phyloP scores from a whole-genome alignment of 208 protist genomes.

The Leishmania guyanensis region DNA sequence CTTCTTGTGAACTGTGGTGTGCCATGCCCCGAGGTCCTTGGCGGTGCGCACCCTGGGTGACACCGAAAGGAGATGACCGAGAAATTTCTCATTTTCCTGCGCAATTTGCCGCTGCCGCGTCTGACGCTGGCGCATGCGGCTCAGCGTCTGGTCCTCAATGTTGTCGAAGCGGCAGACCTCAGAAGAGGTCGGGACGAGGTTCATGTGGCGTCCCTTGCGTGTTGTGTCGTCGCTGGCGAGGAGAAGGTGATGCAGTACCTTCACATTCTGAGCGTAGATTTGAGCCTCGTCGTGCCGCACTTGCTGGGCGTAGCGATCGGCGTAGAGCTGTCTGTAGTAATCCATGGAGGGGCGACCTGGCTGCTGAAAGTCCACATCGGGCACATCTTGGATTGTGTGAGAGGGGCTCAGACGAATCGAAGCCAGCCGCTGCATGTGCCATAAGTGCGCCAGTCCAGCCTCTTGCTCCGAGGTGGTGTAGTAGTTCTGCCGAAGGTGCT shows the following conservation, averaged over 20 bases:
- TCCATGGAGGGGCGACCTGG: constrained; percentile 24
- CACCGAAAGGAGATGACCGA: constrained; percentile 41
- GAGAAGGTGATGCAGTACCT: constrained; percentile 37
- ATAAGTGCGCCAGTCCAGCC: constrained; percentile 59
- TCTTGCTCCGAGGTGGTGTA: constrained; percentile 46
- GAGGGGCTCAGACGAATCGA: constrained; percentile 38
- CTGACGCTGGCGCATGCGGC: constrained; percentile 31
- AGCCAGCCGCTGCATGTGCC: constrained; percentile 67
- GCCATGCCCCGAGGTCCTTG: constrained; percentile 51
- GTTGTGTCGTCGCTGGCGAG: constrained; percentile 35
- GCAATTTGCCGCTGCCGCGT: constrained; percentile 12
- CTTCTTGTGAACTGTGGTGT: constrained; percentile 48
- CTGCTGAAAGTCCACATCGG: constrained; percentile 57
- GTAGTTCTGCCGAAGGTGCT: constrained; percentile 43
- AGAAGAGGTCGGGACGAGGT: constrained; percentile 34
- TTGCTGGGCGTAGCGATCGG: constrained; percentile 44
- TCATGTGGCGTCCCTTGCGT: constrained; percentile 46
- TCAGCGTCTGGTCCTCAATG: constrained; percentile 39
- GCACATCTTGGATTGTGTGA: constrained; percentile 49
- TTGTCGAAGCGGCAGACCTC: constrained; percentile 39
- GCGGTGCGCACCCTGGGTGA: constrained; percentile 32
- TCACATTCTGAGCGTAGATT: constrained; percentile 41
- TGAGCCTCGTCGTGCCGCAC: constrained; percentile 40
- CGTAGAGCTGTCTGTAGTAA: constrained; percentile 25
- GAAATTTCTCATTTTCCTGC: constrained; percentile 39